phyloP scores from a whole-genome alignment of 257 asterid genomes.

The Echites panduratus region DNA sequence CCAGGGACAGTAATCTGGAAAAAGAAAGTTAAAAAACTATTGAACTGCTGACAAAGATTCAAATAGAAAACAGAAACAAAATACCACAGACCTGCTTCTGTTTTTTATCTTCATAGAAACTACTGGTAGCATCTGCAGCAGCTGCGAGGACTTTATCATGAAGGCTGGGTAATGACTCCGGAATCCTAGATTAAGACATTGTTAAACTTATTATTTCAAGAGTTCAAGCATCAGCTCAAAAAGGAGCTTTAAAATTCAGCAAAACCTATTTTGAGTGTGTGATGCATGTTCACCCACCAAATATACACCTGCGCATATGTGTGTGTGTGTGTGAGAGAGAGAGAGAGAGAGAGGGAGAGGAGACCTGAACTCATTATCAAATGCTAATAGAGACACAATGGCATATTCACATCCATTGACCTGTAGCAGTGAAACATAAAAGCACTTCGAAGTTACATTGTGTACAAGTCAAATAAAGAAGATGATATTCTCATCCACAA shows the following conservation, averaged over 20 bases:
- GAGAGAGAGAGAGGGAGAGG: constrained; percentile 19
- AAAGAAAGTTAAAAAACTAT: constrained; percentile 20
- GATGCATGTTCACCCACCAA: background rate
- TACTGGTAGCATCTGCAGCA: constrained; percentile 49
- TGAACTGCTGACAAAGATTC: constrained; percentile 16
- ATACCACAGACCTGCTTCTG: constrained; percentile 43
- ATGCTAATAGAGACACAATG: constrained; percentile 63
- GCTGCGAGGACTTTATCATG: constrained; percentile 69
- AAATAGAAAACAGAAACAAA: constrained; percentile 11
- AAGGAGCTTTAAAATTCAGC: background rate
- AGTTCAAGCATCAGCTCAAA: background rate
- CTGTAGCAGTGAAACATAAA: constrained; percentile 28
- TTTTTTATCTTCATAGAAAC: constrained; percentile 42
- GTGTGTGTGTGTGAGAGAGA: background rate
- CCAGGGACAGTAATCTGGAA: constrained; percentile 51
- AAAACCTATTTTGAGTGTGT: background rate
- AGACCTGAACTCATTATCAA: constrained; percentile 74
- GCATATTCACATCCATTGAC: constrained; percentile 81
- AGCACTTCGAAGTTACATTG: constrained; percentile 6
- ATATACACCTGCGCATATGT: background rate
- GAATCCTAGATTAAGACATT: constrained; percentile 39
- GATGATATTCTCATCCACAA: background rate
- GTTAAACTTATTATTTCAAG: background rate
- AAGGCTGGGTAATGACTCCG: constrained; percentile 58
- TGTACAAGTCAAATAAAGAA: background rate